phyloP scores from a whole-genome alignment of 148 eudicot species.

The Fagopyrum homotropicum region DNA sequence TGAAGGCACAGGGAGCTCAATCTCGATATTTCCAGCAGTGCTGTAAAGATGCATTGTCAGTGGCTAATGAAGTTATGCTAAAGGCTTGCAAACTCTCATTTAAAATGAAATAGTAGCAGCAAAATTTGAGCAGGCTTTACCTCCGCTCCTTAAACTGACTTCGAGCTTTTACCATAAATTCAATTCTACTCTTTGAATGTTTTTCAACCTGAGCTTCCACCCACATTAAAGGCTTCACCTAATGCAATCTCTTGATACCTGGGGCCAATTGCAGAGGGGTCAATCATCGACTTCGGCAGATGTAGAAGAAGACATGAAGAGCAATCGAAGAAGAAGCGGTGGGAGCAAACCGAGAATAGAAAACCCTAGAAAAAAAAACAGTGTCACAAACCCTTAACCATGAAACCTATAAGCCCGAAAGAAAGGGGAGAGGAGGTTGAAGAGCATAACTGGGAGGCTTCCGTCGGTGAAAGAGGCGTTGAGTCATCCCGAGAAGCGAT shows the following conservation, averaged over 20 bases:
- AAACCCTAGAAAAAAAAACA: too few species aligned
- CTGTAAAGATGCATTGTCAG: slow-evolving; percentile 28
- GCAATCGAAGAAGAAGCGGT: too few species aligned
- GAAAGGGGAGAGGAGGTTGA: too few species aligned
- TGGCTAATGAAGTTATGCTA: background rate
- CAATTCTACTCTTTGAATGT: slow-evolving; percentile 90
- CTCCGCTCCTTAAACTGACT: slow-evolving; percentile 97
- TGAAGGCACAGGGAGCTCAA: slow-evolving; percentile 80
- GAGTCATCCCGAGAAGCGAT: too few species aligned
- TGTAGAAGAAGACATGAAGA: too few species aligned
- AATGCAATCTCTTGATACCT: background rate
- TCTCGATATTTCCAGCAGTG: slow-evolving; percentile 95
- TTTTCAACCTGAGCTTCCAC: slow-evolving; percentile 92
- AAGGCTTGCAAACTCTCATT: background rate
- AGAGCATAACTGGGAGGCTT: too few species aligned
- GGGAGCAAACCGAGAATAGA: too few species aligned
- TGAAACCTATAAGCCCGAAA: too few species aligned
- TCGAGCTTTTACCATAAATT: slow-evolving; percentile 82
- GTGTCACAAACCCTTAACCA: too few species aligned
- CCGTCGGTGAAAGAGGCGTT: too few species aligned
- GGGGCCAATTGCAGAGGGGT: too few species aligned
- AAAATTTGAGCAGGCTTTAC: slow-evolving; percentile 23
- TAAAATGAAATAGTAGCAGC: background rate
- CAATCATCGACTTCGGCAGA: too few species aligned
- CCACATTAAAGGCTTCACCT: slow-evolving; percentile 98